A percentile compares a stretch with the other conserved stretches of the same genome.
Evolutionary conservation across 495 filamentous ascomycete genomes (phyloP).

Genomic region (Neurospora hispaniola): DNA sequence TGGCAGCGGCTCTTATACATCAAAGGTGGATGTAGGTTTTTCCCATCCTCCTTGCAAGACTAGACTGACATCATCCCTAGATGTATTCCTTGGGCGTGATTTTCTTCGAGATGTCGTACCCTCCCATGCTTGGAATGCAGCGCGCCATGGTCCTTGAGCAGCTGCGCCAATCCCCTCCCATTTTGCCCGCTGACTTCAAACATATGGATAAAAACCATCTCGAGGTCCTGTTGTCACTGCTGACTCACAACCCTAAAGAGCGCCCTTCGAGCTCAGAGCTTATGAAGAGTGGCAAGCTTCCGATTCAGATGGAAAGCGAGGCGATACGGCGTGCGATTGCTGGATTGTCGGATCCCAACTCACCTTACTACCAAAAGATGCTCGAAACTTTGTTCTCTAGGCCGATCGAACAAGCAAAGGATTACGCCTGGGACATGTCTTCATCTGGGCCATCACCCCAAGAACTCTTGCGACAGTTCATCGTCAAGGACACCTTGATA

Average conservation of each 20-base stretch:
- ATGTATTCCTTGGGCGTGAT: constrained; percentile 98
- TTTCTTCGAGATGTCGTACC: constrained; percentile 94
- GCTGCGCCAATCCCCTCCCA: constrained; percentile 56
- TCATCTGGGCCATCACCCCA: constrained; percentile 39
- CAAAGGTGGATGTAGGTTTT: constrained; percentile 75
- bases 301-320: constrained; percentile 85
- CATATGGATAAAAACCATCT: constrained; percentile 60
- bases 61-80: constrained; percentile 27
- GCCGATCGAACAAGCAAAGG: constrained; percentile 61
- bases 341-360: constrained; percentile 67
- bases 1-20: constrained; percentile 66
- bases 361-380: constrained; percentile 84
- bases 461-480: constrained; percentile 58
- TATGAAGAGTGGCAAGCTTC: constrained; percentile 76
- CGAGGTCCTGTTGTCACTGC: constrained; percentile 65
- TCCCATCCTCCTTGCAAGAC: not conserved
- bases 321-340: constrained; percentile 73
- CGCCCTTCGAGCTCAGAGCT: constrained; percentile 81
- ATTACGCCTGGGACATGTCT: constrained; percentile 77
- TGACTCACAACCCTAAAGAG: constrained; percentile 69
- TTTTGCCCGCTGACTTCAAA: constrained; percentile 64
- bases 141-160: constrained; percentile 62
- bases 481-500: constrained; percentile 65
- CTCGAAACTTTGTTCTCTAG: constrained; percentile 72
- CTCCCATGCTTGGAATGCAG: constrained; percentile 78